Percentiles rank a stretch among this genome's conserved stretches.
Evolutionary conservation across 305 asterid genomes (phyloP).

Genomic region (Solanum hybrid): DNA sequence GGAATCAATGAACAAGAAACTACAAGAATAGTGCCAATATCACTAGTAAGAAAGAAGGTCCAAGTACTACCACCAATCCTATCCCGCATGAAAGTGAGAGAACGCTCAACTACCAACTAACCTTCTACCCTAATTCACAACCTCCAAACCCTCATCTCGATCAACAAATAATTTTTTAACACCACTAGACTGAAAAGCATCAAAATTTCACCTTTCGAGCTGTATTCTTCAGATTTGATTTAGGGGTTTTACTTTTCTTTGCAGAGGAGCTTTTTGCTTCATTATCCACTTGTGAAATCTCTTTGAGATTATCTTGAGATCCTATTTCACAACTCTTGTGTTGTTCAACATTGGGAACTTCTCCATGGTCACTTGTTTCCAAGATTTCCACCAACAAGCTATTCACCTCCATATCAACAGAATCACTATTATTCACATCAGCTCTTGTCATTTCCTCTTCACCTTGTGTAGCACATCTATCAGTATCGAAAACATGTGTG

Average conservation of each 20-base stretch:
- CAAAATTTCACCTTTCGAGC: conserved; percentile 45
- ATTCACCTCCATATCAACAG: conserved; percentile 14
- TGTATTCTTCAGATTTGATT: conserved; percentile 23
- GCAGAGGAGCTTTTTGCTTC: conserved; percentile 16
- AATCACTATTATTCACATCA: conserved; percentile 6
- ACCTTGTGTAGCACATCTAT: conserved; percentile 25
- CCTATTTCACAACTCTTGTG: conserved; percentile 19
- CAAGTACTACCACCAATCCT: not conserved
- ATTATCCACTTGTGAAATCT: conserved; percentile 24
- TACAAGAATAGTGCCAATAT: not conserved
- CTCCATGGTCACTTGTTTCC: conserved; percentile 28
- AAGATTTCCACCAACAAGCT: conserved; percentile 8
- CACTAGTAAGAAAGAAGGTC: not conserved
- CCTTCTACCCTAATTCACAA: not conserved
- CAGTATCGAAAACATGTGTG: conserved; percentile 13
- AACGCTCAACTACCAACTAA: not conserved
- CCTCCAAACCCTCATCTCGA: not conserved
- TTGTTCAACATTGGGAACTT: conserved; percentile 11
- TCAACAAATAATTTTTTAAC: not conserved
- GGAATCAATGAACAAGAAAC: not conserved
- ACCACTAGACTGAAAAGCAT: not conserved
- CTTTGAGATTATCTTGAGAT: conserved; percentile 16
- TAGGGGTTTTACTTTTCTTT: conserved; percentile 29
- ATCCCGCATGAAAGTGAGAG: not conserved
- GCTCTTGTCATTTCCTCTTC: conserved; percentile 13